Evolutionary conservation across 1,284 basidiomycete genomes (phyloP).

Genomic region (Malassezia furfur): DNA sequence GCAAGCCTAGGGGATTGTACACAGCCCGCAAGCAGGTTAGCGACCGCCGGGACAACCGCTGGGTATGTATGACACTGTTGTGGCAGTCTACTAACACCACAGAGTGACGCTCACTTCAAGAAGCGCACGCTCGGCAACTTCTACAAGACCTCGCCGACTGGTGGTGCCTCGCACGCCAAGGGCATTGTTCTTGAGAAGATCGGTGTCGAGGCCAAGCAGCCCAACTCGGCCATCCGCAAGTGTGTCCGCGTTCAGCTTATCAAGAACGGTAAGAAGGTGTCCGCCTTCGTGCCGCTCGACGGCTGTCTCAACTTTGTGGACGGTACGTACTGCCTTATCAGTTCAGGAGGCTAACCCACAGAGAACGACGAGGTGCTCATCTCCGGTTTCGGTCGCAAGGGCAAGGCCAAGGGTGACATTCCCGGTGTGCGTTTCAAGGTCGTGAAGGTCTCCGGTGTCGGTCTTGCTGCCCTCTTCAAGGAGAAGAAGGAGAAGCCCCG

Average conservation of each 20-base stretch:
- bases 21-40: conserved; percentile 97
- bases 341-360: conserved; percentile 48
- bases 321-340: conserved; percentile 2
- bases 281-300: conserved; percentile 60
- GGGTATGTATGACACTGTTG: conserved; percentile 52
- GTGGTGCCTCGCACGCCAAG: conserved; percentile 98
- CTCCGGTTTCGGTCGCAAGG: conserved; percentile 98
- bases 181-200: conserved; percentile 99
- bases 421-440: conserved; percentile 92
- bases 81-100: conserved; percentile 50
- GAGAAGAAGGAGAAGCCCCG: conserved; percentile 45
- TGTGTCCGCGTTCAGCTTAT: conserved; percentile 99
- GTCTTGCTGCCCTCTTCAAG: conserved; percentile 55
- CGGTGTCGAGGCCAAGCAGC: conserved; percentile 77
- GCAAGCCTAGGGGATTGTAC: conserved; percentile 92
- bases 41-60: conserved; percentile 89
- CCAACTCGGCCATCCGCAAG: conserved; percentile 99
- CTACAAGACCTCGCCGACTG: conserved; percentile 99
- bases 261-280: conserved; percentile 98
- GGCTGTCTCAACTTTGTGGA: conserved; percentile 86
- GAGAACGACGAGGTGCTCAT: conserved; percentile 99
- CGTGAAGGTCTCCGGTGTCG: conserved; percentile 98
- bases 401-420: conserved; percentile 95
- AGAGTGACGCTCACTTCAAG: conserved; percentile 95
- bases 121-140: conserved; percentile 99